These are phyloP conservation scores for Sporothrix protearum DNA, from an alignment of 2,329 filamentous ascomycete genomes.

Conservation along the genomic window DNA sequence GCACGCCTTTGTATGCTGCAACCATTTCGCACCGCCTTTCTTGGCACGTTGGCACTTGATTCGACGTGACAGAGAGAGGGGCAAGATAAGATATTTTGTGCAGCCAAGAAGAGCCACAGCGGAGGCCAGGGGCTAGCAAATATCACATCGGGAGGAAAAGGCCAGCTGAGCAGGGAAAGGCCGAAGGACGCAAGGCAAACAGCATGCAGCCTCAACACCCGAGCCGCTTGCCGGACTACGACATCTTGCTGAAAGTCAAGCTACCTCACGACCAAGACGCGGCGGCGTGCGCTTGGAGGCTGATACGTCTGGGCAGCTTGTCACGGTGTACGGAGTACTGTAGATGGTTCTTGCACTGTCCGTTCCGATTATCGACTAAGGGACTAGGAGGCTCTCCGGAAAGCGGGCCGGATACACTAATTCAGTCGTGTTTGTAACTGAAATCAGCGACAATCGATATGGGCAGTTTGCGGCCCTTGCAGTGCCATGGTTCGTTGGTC, in stretches of 20 bases:
- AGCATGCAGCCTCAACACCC: conserved; percentile 10
- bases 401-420: not conserved
- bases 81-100: conserved; percentile 8
- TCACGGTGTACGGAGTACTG: too few relatives aligned
- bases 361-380: not conserved
- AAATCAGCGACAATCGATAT: not conserved
- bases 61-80: conserved; percentile 3
- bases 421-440: not conserved
- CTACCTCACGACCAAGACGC: not conserved
- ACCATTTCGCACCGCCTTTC: conserved; percentile 1
- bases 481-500: not conserved
- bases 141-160: conserved; percentile 11
- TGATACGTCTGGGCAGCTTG: too few relatives aligned
- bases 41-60: conserved; percentile 23
- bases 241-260: conserved; percentile 14
- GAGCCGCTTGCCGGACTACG: conserved; percentile 13
- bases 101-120: not conserved
- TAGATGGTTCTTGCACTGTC: not conserved
- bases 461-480: not conserved
- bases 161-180: not conserved
- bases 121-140: not conserved
- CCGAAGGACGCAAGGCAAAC: not conserved
- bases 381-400: not conserved
- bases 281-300: not conserved
- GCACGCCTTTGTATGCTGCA: conserved; percentile 9